phyloP scores from a whole-genome alignment of 108 stramenopile genomes.

The Cyclotella baltica region DNA sequence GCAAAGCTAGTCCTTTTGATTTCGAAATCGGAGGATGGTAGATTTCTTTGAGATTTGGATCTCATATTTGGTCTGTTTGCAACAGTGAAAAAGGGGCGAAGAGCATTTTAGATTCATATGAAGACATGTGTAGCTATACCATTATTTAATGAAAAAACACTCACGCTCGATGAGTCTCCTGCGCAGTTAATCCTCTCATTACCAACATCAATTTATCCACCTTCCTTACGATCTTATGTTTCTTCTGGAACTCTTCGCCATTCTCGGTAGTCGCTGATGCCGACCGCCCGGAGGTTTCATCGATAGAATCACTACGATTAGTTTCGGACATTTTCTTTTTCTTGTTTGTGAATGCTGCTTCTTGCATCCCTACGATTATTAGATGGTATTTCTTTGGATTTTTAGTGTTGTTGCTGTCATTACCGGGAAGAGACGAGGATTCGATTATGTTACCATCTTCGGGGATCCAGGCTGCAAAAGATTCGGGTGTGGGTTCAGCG shows the following conservation, averaged over 20 bases:
- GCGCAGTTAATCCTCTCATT: conserved; percentile 25
- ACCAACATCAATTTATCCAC: conserved; percentile 12
- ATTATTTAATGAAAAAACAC: background rate
- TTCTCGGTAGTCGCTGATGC: background rate
- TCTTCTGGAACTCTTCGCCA: background rate
- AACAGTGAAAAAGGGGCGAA: background rate
- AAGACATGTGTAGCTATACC: background rate
- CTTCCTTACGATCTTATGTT: background rate
- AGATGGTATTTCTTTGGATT: conserved; percentile 38
- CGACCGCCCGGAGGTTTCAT: conserved; percentile 7
- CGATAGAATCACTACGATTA: background rate
- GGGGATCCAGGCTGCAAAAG: conserved; percentile 52
- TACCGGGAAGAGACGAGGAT: too few species aligned
- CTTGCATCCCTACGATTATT: conserved; percentile 61
- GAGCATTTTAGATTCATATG: background rate
- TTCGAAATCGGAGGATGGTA: background rate
- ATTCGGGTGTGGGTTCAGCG: conserved; percentile 48
- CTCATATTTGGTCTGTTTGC: background rate
- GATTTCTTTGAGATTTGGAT: background rate
- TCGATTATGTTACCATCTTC: conserved; percentile 28
- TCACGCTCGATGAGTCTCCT: conserved; percentile 23
- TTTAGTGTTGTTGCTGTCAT: too few species aligned
- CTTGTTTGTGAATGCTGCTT: conserved; percentile 44
- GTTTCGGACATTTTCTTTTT: background rate
- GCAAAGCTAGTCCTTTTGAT: background rate